Base-by-base conservation (phyloP, 768 basidiomycete genomes). In the Russula ochroleuca region DNA sequence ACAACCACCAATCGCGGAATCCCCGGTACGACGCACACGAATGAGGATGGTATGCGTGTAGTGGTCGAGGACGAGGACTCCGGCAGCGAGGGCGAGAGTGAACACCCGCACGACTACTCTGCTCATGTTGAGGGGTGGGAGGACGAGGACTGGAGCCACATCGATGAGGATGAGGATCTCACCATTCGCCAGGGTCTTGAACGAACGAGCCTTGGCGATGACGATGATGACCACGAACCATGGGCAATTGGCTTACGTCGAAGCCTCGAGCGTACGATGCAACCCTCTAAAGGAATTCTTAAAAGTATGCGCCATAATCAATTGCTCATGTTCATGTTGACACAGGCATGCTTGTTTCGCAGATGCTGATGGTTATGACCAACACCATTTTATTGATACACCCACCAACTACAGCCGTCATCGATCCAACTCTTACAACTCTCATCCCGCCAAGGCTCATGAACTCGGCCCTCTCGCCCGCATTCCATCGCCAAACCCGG, bases 341-440 rank as follows among this genome's bases (percentile, higher is more conserved):
- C 50, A 47, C 9, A 13, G 19, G 11, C 3, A 14, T 41, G 2
- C 31, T 41, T 17, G 35, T n/a, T 28, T 28, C 28, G n/a, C 71
- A 92, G 90, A 86, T 72, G 88, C 90, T 11, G 80, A 79, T 0
- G 79, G 75, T 25, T 93, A 90, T 72, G 80, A 80, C 66, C 92
- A 93, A 74, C 79, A 85, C 57, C 63, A 70, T 45, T 86, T 81
- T 69, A 74, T 83, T 19, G 70, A 73, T 43, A 77, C 78, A 64
- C 72, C 81, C 13, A 72, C 75, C 25, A 79, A 78, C 67, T 74
- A 70, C 52, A 75, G 73, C 67, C 85, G 89, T 56, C 75, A 79
- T 52, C 86, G 94, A 52, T 90, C 93, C 51, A 94, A 94, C 74
- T 96, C 94, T 23, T 90, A 94, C 77, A 83, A 82, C 66, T 78